Evolutionary conservation across 768 basidiomycete species (phyloP), one percentile per base, ranked within the genome.

Genomic region (Leccinellum luteum): DNA sequence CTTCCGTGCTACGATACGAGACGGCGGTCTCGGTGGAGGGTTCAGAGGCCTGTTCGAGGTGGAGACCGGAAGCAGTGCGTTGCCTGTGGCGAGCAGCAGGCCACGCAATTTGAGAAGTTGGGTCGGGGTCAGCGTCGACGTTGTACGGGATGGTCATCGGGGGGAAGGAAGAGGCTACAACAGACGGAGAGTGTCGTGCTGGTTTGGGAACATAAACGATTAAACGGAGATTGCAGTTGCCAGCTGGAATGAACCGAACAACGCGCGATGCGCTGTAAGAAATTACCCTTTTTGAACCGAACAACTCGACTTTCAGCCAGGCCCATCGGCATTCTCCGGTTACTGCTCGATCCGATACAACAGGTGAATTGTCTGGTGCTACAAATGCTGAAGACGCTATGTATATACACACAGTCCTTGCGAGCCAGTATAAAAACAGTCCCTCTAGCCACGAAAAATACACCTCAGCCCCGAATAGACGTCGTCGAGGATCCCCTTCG

Each of bases 91-190:
- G 71, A 31, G 71, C 73, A 57, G 81, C 77, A 49, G 90, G 90
- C 90, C 90, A 92, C 23, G 90, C 73, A 48, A 90, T 85, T 69
- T 90, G 90, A 13, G 85, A 86, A 0, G 87, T 87, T n/a, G 88
- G 86, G 69, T 90, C 89, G 23, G 89, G 85, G 67, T 88, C 86
- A 19, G 83, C 70, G 62, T 76, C 75, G 15, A 67, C 65, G 58
- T 67, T 73, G 59, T 83, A 75, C 43, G 85, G 79, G 66, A 85
- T 82, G 58, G 86, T 76, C 87, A 90, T 90, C 52, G 53, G 54
- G 54, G 3, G 50, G 44, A 21, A 34, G 35, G 21, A 17, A 7
- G 44, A 38, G 25, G 32, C 21, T 12, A 34, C 45, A 55, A 56
- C 41, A 55, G 38, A 38, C 49, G n/a, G 52, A 6, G 25, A 21